Conservation (phyloP, 768 basidiomycete species). For the Agrocybe chaxingu region DNA sequence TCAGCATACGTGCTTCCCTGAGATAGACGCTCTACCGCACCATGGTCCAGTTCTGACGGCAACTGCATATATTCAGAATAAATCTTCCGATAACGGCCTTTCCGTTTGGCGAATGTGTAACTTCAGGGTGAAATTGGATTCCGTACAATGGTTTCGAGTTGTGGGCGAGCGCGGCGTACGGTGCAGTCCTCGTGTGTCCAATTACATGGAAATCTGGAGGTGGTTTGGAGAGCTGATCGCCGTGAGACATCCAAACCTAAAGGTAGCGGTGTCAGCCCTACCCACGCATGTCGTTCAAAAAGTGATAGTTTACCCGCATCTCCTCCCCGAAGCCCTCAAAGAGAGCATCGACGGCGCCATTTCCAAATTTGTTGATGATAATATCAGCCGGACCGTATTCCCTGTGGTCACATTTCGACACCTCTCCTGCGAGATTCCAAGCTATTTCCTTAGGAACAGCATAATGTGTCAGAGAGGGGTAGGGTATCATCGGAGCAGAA, state of each 20-base stretch:
- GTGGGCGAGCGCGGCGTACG: constrained; percentile 92
- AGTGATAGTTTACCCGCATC: constrained; percentile 62
- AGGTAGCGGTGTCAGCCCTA: background rate
- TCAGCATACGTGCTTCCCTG: constrained; percentile 1
- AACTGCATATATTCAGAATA: constrained; percentile 80
- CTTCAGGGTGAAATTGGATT: constrained; percentile 98
- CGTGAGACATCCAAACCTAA: constrained; percentile 99
- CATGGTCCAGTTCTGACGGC: constrained; percentile 90
- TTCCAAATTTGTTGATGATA: constrained; percentile 62
- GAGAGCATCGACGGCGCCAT: constrained; percentile 61
- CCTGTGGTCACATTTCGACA: constrained; percentile 83
- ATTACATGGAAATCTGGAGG: constrained; percentile 87
- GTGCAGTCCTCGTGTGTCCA: constrained; percentile 82
- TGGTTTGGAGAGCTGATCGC: constrained; percentile 83
- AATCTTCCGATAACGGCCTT: constrained; percentile 88
- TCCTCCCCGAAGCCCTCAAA: constrained; percentile 87
- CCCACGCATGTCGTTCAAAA: background rate
- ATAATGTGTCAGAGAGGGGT: background rate
- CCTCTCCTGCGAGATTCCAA: constrained; percentile 79
- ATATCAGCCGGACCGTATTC: constrained; percentile 94
- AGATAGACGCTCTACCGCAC: constrained; percentile 32
- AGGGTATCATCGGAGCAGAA: background rate
- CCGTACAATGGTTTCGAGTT: constrained; percentile 87
- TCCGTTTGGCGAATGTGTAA: constrained; percentile 89
- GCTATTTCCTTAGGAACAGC: constrained; percentile 75